Evolutionary conservation across 768 basidiomycete species (phyloP).

Genomic region (Lyophyllum decastes): DNA sequence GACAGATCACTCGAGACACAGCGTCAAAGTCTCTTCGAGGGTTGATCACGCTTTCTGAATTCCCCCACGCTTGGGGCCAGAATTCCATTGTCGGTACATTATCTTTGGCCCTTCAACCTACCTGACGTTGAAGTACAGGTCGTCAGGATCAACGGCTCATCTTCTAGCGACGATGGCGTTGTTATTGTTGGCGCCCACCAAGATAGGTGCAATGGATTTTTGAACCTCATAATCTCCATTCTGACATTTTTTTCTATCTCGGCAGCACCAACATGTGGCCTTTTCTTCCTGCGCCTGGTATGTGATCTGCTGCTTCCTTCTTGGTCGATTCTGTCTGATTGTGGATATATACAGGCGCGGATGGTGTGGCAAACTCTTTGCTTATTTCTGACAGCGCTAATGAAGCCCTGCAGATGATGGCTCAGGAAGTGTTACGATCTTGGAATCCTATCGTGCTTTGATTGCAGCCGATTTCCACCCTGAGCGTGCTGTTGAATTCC

Average conservation of each 20-base stretch:
- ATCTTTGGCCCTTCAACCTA: slow-evolving; percentile 5
- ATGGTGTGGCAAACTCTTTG: slow-evolving; percentile 35
- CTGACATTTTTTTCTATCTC: slow-evolving; percentile 8
- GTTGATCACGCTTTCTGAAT: slow-evolving; percentile 68
- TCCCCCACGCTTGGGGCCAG: slow-evolving; percentile 84
- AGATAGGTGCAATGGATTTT: slow-evolving; percentile 57
- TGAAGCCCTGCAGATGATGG: slow-evolving; percentile 59
- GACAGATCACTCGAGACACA: slow-evolving; percentile 63
- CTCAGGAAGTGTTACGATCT: slow-evolving; percentile 76
- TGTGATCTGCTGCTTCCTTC: slow-evolving; percentile 20
- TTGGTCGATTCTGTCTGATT: slow-evolving; percentile 22
- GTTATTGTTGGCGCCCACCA: slow-evolving; percentile 82
- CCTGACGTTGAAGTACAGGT: slow-evolving; percentile 48
- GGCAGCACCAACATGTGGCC: slow-evolving; percentile 76
- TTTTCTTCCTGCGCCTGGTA: slow-evolving; percentile 77
- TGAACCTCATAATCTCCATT: slow-evolving; percentile 1
- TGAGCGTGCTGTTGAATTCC: slow-evolving; percentile 69
- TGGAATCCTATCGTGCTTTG: slow-evolving; percentile 75
- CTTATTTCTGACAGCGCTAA: slow-evolving; percentile 20
- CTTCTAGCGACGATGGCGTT: slow-evolving; percentile 56
- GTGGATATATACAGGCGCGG: slow-evolving; percentile 41
- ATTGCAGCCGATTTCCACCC: slow-evolving; percentile 71
- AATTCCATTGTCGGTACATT: slow-evolving; percentile 61
- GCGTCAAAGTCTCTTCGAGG: slow-evolving; percentile 58
- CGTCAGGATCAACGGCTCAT: slow-evolving; percentile 73